Percentiles rank a stretch among this genome's conserved stretches.
Conservation (phyloP, 169 alveolate genomes). For the Plasmodium inui region DNA sequence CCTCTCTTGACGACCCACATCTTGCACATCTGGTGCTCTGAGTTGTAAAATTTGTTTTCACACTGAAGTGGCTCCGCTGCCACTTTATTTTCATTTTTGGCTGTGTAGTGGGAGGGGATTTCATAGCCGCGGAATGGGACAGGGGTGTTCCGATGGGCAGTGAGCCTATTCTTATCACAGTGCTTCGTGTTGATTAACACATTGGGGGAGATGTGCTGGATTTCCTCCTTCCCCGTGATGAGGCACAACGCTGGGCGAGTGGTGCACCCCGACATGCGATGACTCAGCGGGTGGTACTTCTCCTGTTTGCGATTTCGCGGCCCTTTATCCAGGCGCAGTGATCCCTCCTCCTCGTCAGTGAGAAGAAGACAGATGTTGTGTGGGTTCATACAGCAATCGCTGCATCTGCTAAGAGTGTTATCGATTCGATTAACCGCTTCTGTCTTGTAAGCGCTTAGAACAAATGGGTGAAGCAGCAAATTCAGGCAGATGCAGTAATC, state of each 20-base stretch:
- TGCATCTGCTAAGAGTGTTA: background rate
- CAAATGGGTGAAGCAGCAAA: background rate
- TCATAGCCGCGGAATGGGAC: background rate
- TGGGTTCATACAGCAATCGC: background rate
- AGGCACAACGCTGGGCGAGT: background rate
- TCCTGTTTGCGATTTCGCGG: background rate
- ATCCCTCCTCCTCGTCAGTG: background rate
- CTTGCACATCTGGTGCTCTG: background rate
- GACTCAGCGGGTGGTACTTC: background rate
- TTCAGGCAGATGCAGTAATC: background rate
- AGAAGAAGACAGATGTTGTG: background rate
- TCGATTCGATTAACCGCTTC: background rate
- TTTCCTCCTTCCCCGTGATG: background rate
- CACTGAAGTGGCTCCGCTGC: background rate
- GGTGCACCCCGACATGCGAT: background rate
- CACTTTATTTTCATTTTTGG: background rate
- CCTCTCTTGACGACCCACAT: background rate
- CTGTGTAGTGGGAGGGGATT: background rate
- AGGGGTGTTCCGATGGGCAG: background rate
- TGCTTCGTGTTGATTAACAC: background rate
- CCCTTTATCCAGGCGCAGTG: background rate
- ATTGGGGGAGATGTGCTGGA: background rate
- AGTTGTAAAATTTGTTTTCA: background rate
- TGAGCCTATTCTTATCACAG: background rate
- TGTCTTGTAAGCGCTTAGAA: background rate